Percentiles rank a stretch among this genome's conserved stretches.
Evolutionary conservation across 2,329 filamentous ascomycete species (phyloP).

Genomic region (Aspergillus brunneoviolaceus): DNA sequence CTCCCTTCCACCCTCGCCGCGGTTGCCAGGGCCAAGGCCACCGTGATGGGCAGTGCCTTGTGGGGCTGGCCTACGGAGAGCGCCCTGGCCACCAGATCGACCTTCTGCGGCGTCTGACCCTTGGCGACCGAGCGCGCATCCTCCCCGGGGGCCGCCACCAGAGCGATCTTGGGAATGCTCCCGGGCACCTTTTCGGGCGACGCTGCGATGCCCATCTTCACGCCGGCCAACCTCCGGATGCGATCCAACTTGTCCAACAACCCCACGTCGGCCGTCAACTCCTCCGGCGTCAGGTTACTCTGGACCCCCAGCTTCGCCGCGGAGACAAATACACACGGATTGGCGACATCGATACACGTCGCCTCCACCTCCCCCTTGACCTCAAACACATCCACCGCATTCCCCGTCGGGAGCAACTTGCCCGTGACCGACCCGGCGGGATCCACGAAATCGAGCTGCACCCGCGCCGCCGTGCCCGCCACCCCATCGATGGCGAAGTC

Average conservation of each 20-base stretch:
- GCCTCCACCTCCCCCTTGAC: slow-evolving; percentile 38
- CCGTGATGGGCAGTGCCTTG: slow-evolving; percentile 57
- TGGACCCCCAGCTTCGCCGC: slow-evolving; percentile 51
- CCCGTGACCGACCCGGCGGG: slow-evolving; percentile 66
- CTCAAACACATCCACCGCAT: slow-evolving; percentile 52
- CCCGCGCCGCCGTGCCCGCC: slow-evolving; percentile 55
- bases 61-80: slow-evolving; percentile 59
- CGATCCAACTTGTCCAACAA: slow-evolving; percentile 53
- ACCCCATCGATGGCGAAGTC: slow-evolving; percentile 66
- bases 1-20: slow-evolving; percentile 48
- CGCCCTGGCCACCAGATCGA: slow-evolving; percentile 48
- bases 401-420: slow-evolving; percentile 60
- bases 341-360: slow-evolving; percentile 63
- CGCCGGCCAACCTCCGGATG: slow-evolving; percentile 58
- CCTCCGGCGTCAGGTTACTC: slow-evolving; percentile 51
- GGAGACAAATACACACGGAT: slow-evolving; percentile 63
- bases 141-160: slow-evolving; percentile 45
- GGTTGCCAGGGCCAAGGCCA: slow-evolving; percentile 52
- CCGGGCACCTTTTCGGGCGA: slow-evolving; percentile 50
- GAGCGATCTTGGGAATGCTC: slow-evolving; percentile 61
- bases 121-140: not conserved
- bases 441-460: slow-evolving; percentile 61
- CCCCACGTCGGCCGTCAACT: slow-evolving; percentile 49
- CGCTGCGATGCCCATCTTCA: slow-evolving; percentile 60
- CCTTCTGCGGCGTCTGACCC: slow-evolving; percentile 21